A percentile compares a stretch with the other conserved stretches of the same genome.
Evolutionary conservation across 2,329 filamentous ascomycete genomes (phyloP).

Genomic region (Colletotrichum phormii): DNA sequence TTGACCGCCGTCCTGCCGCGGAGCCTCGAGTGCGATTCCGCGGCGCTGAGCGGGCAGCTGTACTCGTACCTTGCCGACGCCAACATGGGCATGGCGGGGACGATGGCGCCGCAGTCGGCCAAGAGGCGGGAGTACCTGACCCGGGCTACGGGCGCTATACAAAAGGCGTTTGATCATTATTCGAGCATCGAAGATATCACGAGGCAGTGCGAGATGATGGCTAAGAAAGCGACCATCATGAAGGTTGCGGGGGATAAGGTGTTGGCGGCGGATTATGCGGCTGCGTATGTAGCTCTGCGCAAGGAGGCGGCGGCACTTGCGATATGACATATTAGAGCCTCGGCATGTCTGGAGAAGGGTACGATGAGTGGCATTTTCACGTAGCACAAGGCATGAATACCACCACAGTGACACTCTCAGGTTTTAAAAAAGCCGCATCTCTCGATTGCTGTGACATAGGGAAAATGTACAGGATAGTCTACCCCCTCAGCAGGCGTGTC

Average conservation of each 20-base stretch:
- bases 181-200: slow-evolving; percentile 74
- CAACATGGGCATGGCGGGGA: slow-evolving; percentile 80
- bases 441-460: slow-evolving; percentile 34
- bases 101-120: slow-evolving; percentile 53
- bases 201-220: slow-evolving; percentile 82
- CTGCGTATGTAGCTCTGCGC: slow-evolving; percentile 71
- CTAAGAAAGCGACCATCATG: slow-evolving; percentile 84
- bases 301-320: slow-evolving; percentile 42
- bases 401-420: not conserved
- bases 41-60: slow-evolving; percentile 70
- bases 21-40: slow-evolving; percentile 77
- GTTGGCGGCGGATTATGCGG: slow-evolving; percentile 74
- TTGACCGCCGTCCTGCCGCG: slow-evolving; percentile 79
- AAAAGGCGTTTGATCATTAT: slow-evolving; percentile 73
- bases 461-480: slow-evolving; percentile 44
- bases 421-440: slow-evolving; percentile 23
- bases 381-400: not conserved
- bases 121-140: slow-evolving; percentile 68
- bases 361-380: not conserved
- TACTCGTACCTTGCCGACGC: slow-evolving; percentile 81
- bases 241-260: slow-evolving; percentile 73
- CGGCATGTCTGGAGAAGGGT: not conserved
- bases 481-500: slow-evolving; percentile 28
- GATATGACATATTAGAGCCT: slow-evolving; percentile 1
- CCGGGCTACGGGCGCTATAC: slow-evolving; percentile 69